Evolutionary conservation across 352 stramenopile genomes (phyloP), one percentile per base, ranked within the genome.

Genomic region (Globisporangium nagaii): DNA sequence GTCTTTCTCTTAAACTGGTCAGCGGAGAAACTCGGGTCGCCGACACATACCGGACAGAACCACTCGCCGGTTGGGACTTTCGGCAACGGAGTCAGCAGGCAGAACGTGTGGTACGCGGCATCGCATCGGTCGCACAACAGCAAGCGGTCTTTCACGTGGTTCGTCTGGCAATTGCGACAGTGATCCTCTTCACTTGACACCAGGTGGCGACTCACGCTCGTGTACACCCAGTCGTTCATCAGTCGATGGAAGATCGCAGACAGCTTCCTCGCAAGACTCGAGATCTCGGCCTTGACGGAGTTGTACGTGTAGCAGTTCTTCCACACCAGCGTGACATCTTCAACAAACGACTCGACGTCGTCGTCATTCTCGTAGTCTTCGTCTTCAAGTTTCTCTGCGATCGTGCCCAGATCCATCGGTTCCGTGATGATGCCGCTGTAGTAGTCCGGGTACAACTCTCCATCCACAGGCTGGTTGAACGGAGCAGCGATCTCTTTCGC

Each of bases 231-330:
- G 40, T 94, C 82, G 30, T 86, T 78, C 73, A 91, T 88, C 17
- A 94, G 56, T 1, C 84, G 78, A 17, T 90, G 73, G 50, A 93
- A 93, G 34, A 90, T 84, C 8, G 77, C 74, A 0, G 80, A 75
- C 4, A 94, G 58, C 50, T 94, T 94, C 27, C 71, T 70, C 15
- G 84, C 84, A 36, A 93, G 68, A 25, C 69, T 68, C 0, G 80
- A 90, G 37, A 94, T 94, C 55, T 90, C 80, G 0, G 84, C 79
- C 63, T 87, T 86, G 44, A 86, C 46, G 24, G 80, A 91, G 44
- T 94, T 94, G 70, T 88, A 94, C 24, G 79, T 68, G 57, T 83
- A 90, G 44, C 84, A 94, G 34, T 94, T 94, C 68, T 83, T 93
- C 82, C 80, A 93, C 15, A 94, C 79, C 17, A 92, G 53, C 25